These are phyloP conservation scores for Cladosporium sp. DNA, from an alignment of 2,329 filamentous ascomycete species.

Conservation along the genomic window DNA sequence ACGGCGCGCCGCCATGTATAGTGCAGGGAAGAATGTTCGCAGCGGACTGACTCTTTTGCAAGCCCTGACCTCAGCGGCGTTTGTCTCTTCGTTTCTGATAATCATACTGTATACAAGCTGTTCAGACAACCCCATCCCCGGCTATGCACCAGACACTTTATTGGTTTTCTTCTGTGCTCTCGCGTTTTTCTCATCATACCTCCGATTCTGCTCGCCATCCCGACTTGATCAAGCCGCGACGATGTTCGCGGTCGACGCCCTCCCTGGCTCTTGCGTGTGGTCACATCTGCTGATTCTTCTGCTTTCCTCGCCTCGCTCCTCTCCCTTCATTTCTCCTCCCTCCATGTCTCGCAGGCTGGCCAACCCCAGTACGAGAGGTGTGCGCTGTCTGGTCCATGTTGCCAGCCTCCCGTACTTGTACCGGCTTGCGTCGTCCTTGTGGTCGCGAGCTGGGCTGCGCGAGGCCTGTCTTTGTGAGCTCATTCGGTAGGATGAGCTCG, in stretches of 20 bases:
- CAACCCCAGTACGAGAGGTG: background rate
- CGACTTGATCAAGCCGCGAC: background rate
- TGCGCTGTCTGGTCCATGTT: slow-evolving; percentile 4
- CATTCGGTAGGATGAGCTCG: background rate
- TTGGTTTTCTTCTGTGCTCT: slow-evolving; percentile 5
- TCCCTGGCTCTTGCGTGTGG: slow-evolving; percentile 8
- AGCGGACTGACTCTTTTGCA: background rate
- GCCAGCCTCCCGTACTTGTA: background rate
- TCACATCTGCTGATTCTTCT: slow-evolving; percentile 3
- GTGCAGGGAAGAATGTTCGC: background rate
- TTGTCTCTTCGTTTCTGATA: background rate
- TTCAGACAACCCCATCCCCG: background rate
- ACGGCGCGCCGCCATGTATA: background rate
- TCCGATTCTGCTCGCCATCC: slow-evolving; percentile 3
- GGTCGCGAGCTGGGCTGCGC: background rate
- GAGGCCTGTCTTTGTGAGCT: background rate
- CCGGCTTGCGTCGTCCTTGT: background rate
- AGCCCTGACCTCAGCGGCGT: slow-evolving; percentile 1
- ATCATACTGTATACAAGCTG: slow-evolving; percentile 2
- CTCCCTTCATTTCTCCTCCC: background rate
- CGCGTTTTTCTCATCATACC: background rate
- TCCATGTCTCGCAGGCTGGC: slow-evolving; percentile 7
- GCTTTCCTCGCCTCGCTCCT: background rate
- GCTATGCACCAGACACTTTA: background rate
- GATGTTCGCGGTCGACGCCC: background rate